phyloP scores from a whole-genome alignment of 2,329 filamentous ascomycete species.

The Dissoconium aciculare region DNA sequence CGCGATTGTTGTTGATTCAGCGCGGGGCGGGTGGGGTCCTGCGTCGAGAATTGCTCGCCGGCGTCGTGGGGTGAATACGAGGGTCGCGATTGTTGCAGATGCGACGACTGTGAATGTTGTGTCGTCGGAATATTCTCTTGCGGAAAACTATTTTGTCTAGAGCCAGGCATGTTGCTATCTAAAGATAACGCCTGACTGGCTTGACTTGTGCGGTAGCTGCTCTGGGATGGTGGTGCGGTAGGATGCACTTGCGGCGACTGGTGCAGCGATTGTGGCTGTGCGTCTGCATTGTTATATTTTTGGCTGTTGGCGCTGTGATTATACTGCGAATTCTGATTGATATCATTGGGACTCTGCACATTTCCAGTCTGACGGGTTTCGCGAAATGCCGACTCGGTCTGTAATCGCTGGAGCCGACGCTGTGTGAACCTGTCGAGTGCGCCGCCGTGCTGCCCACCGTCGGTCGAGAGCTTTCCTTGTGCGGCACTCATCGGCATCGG shows the following conservation, averaged over 20 bases:
- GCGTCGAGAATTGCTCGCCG: constrained; percentile 6
- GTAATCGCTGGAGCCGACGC: constrained; percentile 25
- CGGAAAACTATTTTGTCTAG: constrained; percentile 4
- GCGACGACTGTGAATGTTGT: constrained; percentile 8
- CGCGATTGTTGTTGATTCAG: constrained; percentile 14
- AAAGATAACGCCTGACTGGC: not conserved
- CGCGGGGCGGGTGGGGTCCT: constrained; percentile 11
- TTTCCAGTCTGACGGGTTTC: constrained; percentile 23
- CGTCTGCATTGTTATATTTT: constrained; percentile 8
- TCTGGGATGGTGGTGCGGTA: constrained; percentile 11
- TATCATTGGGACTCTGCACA: constrained; percentile 13
- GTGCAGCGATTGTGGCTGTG: constrained; percentile 19
- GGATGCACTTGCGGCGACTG: constrained; percentile 19
- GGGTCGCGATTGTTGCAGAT: constrained; percentile 1
- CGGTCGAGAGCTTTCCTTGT: constrained; percentile 21
- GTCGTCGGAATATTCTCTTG: constrained; percentile 5
- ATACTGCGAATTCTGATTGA: constrained; percentile 9
- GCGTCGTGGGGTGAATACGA: constrained; percentile 15
- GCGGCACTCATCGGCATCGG: constrained; percentile 18
- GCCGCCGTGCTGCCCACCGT: constrained; percentile 17
- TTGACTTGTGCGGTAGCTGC: constrained; percentile 1
- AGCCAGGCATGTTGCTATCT: constrained; percentile 7
- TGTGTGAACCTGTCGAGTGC: constrained; percentile 25
- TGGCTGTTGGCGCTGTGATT: constrained; percentile 7
- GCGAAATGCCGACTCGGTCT: constrained; percentile 26